Base-by-base conservation (phyloP, 2,329 filamentous ascomycete genomes). In the Fusarium annulatum region DNA sequence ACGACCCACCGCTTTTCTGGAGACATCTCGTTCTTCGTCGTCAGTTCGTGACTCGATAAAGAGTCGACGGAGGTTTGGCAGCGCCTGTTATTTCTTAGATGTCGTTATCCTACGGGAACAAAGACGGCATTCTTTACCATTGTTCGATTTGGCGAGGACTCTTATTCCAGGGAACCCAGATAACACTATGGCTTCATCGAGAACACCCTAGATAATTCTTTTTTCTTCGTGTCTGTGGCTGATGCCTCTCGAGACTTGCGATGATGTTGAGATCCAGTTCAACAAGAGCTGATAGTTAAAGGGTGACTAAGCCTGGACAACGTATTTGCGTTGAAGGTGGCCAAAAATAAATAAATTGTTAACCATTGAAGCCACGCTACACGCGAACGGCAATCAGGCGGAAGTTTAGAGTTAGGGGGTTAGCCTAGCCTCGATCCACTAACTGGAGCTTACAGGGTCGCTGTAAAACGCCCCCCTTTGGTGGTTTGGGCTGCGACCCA, bases 41-140 rank as follows among this genome's bases (percentile, higher is more conserved):
- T 98, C 96, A 7, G 94, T 95, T 66, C 96, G 90, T 38, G 96
- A 93, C 84, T 98, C 96, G 60, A 98, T 96, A 80, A 99, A 98
- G 68, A 99, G 91, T 19, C 96, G 93, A 57, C 96, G 92, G n/a
- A 99, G 88, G 80, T 99, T 98, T 41, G 96, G 96, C 59, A 98
- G 90, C 43, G 93, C 93, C 85, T 93, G 66, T 18, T 52, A n/a
- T 41, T 55, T 62, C 43, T 66, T 59, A 68, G 63, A 46, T 51
- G 7, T 33, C 14, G 14, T 34, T 30, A n/a, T n/a, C 8, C 36
- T 41, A n/a, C 19, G 5, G 14, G 7, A 30, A 41, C 23, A 30
- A 30, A 48, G 34, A 30, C 33, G 30, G 23, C 16, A 18, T 45
- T 57, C 60, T 57, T 67, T 49, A 77, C 76, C 76, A 77, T 77